These are phyloP conservation scores for Myriosclerotinia curreyana DNA, from an alignment of 2,329 filamentous ascomycete species.

Conservation along the genomic window DNA sequence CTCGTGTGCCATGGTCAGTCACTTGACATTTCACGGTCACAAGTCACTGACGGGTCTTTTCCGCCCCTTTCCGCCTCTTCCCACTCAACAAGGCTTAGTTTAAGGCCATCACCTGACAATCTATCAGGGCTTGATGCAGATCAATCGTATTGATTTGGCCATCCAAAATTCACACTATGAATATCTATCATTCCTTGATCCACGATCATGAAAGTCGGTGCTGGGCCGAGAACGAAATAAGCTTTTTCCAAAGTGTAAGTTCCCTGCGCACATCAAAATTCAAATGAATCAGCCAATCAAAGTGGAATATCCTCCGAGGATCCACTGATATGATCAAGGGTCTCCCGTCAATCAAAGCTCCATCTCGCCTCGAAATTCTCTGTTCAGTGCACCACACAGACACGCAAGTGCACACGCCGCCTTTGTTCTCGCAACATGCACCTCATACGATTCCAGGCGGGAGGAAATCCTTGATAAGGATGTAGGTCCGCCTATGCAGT, in stretches of 20 bases:
- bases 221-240: constrained; percentile 9
- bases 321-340: constrained; percentile 6
- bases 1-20: not conserved
- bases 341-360: constrained; percentile 7
- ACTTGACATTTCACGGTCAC: constrained; percentile 4
- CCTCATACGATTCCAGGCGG: not conserved
- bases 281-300: constrained; percentile 11
- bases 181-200: not conserved
- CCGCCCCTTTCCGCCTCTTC: not conserved
- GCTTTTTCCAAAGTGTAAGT: constrained; percentile 4
- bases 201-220: not conserved
- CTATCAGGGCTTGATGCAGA: constrained; percentile 1
- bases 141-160: constrained; percentile 1
- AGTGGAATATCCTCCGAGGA: not conserved
- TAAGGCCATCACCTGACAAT: not conserved
- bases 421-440: constrained; percentile 1
- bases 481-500: not conserved
- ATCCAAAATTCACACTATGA: not conserved
- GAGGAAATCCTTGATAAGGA: not conserved
- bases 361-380: constrained; percentile 8
- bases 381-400: constrained; percentile 6
- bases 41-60: not conserved
- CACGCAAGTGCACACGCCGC: constrained; percentile 11
- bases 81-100: constrained; percentile 3
- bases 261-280: constrained; percentile 11